A percentile compares a stretch with the other conserved stretches of the same genome.
phyloP scores from a whole-genome alignment of 2,329 filamentous ascomycete species.

The Penicillium sp. region DNA sequence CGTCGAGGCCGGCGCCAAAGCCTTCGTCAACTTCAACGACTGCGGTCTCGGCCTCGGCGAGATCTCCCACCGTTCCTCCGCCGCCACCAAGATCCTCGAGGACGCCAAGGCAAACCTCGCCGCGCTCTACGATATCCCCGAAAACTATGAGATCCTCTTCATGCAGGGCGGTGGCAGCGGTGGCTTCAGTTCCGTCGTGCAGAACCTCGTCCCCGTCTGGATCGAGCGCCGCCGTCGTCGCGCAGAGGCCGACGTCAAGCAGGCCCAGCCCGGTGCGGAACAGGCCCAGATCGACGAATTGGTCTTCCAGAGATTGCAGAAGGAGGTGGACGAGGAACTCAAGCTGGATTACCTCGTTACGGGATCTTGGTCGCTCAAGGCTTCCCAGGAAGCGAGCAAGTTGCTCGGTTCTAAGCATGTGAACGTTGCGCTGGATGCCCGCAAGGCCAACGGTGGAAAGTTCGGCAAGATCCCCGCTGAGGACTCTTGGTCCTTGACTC shows the following conservation, averaged over 20 bases:
- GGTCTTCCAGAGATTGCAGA: conserved; percentile 62
- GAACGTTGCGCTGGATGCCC: conserved; percentile 72
- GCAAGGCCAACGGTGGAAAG: conserved; percentile 71
- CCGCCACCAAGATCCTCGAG: conserved; percentile 77
- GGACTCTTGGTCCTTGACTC: conserved; percentile 71
- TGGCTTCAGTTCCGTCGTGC: conserved; percentile 79
- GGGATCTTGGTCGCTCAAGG: conserved; percentile 88
- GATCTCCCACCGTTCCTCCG: conserved; percentile 81
- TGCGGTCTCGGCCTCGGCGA: conserved; percentile 86
- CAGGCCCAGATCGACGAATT: conserved; percentile 57
- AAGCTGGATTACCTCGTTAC: conserved; percentile 89
- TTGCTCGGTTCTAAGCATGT: conserved; percentile 74
- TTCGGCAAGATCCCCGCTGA: conserved; percentile 83
- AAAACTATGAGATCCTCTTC: conserved; percentile 81
- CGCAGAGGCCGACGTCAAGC: conserved; percentile 58
- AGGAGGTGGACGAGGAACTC: conserved; percentile 68
- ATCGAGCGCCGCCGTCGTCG: conserved; percentile 67
- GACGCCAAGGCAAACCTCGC: conserved; percentile 74
- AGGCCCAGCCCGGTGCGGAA: conserved; percentile 44
- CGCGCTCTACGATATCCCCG: conserved; percentile 76
- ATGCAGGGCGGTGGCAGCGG: conserved; percentile 74
- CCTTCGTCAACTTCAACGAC: conserved; percentile 78
- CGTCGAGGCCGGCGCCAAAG: conserved; percentile 72
- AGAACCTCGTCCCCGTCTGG: conserved; percentile 84
- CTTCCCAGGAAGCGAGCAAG: conserved; percentile 76